Evolutionary conservation across 768 basidiomycete genomes (phyloP), one percentile per base, ranked within the genome.

Genomic region (Leccinum uliginosum): DNA sequence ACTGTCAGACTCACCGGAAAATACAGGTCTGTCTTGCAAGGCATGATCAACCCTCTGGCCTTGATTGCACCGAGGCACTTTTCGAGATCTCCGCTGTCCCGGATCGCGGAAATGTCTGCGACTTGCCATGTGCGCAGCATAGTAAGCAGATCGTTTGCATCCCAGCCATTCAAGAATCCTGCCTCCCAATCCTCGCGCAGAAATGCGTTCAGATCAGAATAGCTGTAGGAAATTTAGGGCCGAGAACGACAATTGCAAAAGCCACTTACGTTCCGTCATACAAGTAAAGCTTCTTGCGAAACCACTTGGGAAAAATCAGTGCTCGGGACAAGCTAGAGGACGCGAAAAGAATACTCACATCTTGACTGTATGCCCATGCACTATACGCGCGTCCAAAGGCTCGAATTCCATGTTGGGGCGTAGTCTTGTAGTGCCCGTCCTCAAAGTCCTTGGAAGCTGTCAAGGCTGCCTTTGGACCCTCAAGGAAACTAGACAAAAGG

Each of bases 361-460:
- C 75, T 65, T 84, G 81, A 1, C 82, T 79, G 54, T 83, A 83
- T 6, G 82, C 81, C 82, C 83, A 84, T 24, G 80, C 80, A 51
- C 79, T 78, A 60, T 83, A 84, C 15, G 74, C 81, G n/a, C 83
- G 73, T 3, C 75, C 81, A 51, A 83, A 83, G 6, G 83, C 83
- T 1, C 83, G 77, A 35, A 84, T 71, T 7, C 82, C 83, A 43
- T 73, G 72, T 52, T 80, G 73, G 4, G 83, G 80, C 8, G 67
- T 65, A 12, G 71, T 67, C 51, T 68, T 79, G 65, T 84, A 85
- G 61, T 82, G 81, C 0, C 82, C 82, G 46, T 74, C 69, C 0
- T 80, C 69, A 62, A 82, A 85, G 58, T 84, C 82, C 61, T 77
- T 78, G 15, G 84, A 83, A 21, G 78, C 76, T 0, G 75, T 54